These are phyloP conservation scores for Thozetella sp. DNA, from an alignment of 495 filamentous ascomycete genomes.

Conservation along the genomic window DNA sequence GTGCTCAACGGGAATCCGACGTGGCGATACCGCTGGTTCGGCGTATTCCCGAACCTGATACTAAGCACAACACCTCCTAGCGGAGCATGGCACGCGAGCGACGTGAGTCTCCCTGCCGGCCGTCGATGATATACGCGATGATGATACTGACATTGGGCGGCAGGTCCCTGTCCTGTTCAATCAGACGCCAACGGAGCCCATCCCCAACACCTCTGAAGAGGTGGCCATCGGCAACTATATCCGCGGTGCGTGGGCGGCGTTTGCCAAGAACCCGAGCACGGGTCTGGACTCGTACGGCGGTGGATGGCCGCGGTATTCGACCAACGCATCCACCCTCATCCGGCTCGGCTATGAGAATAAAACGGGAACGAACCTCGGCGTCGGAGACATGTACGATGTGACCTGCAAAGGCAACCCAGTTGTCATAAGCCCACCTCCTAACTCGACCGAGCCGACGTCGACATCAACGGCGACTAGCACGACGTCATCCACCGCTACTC, in stretches of 20 bases:
- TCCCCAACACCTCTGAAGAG: slow-evolving; percentile 17
- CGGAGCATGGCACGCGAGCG: slow-evolving; percentile 48
- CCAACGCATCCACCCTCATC: slow-evolving; percentile 16
- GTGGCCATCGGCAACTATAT: slow-evolving; percentile 35
- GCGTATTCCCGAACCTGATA: slow-evolving; percentile 45
- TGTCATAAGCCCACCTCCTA: background rate
- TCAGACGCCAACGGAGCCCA: background rate
- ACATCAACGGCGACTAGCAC: background rate
- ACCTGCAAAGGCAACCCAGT: background rate
- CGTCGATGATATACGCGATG: background rate
- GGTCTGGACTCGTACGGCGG: slow-evolving; percentile 38
- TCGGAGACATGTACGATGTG: background rate
- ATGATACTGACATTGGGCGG: background rate
- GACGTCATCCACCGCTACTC: background rate
- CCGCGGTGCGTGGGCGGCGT: slow-evolving; percentile 49
- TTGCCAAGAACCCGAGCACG: slow-evolving; percentile 46
- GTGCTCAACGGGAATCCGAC: slow-evolving; percentile 31
- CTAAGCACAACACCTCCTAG: slow-evolving; percentile 39
- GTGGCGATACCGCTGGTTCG: slow-evolving; percentile 56
- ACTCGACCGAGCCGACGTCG: background rate
- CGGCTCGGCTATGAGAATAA: slow-evolving; percentile 20
- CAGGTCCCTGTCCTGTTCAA: slow-evolving; percentile 1
- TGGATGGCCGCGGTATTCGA: slow-evolving; percentile 36
- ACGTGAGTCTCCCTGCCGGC: slow-evolving; percentile 9
- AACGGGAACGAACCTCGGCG: slow-evolving; percentile 16